phyloP scores from a whole-genome alignment of 2,329 filamentous ascomycete species.

The Stagonosporopsis chrysanthemi region DNA sequence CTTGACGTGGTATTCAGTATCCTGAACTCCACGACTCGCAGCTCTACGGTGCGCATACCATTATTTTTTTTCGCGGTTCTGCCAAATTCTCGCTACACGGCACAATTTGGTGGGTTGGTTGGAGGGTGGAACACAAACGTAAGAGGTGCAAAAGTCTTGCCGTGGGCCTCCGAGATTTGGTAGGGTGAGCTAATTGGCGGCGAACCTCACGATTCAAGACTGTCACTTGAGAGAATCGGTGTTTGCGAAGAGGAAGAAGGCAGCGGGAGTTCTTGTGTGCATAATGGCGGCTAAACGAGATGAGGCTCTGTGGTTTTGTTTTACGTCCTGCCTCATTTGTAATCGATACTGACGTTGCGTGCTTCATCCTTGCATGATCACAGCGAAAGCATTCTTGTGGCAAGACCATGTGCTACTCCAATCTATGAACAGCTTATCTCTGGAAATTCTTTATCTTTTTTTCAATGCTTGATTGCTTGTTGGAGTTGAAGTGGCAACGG shows the following conservation, averaged over 20 bases:
- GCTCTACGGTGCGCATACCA: constrained; percentile 23
- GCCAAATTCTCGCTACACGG: constrained; percentile 4
- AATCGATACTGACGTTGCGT: constrained; percentile 14
- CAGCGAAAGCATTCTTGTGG: neutral
- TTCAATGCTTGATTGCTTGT: neutral
- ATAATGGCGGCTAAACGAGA: constrained; percentile 10
- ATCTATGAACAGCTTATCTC: neutral
- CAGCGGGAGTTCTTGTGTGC: constrained; percentile 1
- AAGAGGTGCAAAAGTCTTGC: constrained; percentile 14
- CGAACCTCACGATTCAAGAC: neutral
- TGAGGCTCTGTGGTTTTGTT: constrained; percentile 3
- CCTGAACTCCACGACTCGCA: constrained; percentile 20
- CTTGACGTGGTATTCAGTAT: constrained; percentile 42
- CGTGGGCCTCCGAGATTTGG: constrained; percentile 11
- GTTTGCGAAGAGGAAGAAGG: neutral
- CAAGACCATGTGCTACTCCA: neutral
- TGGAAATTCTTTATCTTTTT: too few relatives aligned
- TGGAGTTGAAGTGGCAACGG: neutral
- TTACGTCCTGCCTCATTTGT: constrained; percentile 13
- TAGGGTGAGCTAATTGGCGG: constrained; percentile 7
- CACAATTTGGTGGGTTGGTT: constrained; percentile 2
- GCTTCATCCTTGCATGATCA: constrained; percentile 7
- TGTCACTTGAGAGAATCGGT: neutral
- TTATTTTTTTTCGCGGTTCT: constrained; percentile 11
- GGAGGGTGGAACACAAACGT: constrained; percentile 14